Base-by-base conservation (phyloP, 495 filamentous ascomycete species). In the Aspergillus heteromorphus region DNA sequence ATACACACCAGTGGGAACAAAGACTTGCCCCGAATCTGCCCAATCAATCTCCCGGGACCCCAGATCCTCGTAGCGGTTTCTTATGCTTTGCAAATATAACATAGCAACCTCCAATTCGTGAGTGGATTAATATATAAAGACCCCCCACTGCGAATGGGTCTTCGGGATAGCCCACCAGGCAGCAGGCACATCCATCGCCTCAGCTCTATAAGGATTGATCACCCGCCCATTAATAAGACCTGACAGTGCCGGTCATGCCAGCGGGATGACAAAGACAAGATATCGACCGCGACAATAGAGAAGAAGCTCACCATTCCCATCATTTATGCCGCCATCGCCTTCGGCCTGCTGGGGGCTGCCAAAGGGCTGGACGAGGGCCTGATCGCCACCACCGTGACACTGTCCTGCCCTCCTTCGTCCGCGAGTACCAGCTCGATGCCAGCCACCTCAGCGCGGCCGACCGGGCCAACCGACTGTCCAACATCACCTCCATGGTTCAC, bases 401-500 rank as follows among this genome's bases (percentile, higher is more conserved):
- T 62, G 66, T 34, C 79, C 16, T 65, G 66, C 38, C 79, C 16
- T 65, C 63, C 13, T 63, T 62, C 21, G 58, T 62, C 30, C 25
- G 34, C 14, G 50, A 62, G 40, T 62, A 59, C 29, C 20, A 56
- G 8, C 43, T 61, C 9, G 14, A 51, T 6, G 38, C 49, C 0
- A 49, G 73, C 11, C 76, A 76, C 17, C 76, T 83, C 58, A 74
- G 74, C 60, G 76, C 77, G 0, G 51, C 54, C 2, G 42, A 63
- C 14, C 50, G 49, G 51, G 79, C 81, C 9, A 77, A 82, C 53
- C 78, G 78, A 57, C 77, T 80, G 49, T 80, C 75, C 16, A 85
- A 83, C 62, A 77, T 86, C 41, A 81, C 83, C 1, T 69, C 81
- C 18, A 86, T 85, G 83, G 83, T 85, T 5, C 80, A 83, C 40